Evolutionary conservation across 805 yeast genomes (phyloP), one percentile per base, ranked within the genome.

Genomic region (Torulaspora delbrueckii): DNA sequence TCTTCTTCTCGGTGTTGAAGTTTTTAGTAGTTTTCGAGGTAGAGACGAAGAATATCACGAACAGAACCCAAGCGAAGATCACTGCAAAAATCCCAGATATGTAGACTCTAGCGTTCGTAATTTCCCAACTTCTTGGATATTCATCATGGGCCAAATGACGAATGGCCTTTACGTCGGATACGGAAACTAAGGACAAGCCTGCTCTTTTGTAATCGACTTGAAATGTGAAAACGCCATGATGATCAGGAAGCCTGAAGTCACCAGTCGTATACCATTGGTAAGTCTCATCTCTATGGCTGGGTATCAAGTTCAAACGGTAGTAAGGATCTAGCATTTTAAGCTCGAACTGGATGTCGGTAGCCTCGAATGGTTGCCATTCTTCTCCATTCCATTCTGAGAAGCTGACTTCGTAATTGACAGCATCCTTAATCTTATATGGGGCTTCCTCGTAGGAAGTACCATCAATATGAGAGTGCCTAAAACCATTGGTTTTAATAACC

Each of bases 121-220:
- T 91, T 50, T 85, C 86, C 91, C 93, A 93, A 36, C 95, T 83
- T 67, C 98, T 79, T 50, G 84, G 82, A 72, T 81, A 93, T 71
- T 95, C 99, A 63, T 93, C 95, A 65, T 90, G 91, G 48, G 98
- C 97, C 59, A 86, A 76, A 66, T 93, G 98, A 66, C 98, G 81
- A 38, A 93, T 82, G 2, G 98, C 81, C 43, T 88, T 87, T 14
- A 84, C 81, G 44, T 75, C 75, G 50, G 77, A 74, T 56, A 83
- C 86, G 23, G 72, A 72, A 43, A 91, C 63, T 65, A 73, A 89
- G 19, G 86, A 73, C 56, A 75, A 73, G 5, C 98, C 98, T 10
- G 78, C 72, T 61, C 96, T 81, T 63, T 77, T 77, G 71, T 90
- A 90, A 57, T 85, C 84, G 37, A 85, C 74, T 50, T 75, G 75